Evolutionary conservation across 805 yeast species (phyloP), one percentile per base, ranked within the genome.

Genomic region (Ogataea ramenticola): DNA sequence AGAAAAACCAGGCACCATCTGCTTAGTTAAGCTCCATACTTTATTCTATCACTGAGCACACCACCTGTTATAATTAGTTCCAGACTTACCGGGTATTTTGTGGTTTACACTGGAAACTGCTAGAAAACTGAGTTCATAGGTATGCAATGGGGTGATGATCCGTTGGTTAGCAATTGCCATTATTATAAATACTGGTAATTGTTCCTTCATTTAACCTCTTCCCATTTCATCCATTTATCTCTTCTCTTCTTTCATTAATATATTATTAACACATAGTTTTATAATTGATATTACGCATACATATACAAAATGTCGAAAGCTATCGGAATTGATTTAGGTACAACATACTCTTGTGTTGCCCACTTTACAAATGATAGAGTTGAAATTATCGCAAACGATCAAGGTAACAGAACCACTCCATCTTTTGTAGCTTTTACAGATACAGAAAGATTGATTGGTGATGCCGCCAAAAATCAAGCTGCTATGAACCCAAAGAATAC

Each of bases 321-420:
- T 50, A 70, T 82, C 50, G 88, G 90, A 68, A 82, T 82, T 62
- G 90, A 82, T 71, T 79, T 82, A 68, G 90, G 90, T 72, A 82
- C 90, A 47, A 88, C 96, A 47, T 88, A 88, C 75, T 88, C 96
- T 42, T 89, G 96, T 80, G 96, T 89, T 51, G 96, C 96, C 58
- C 95, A 88, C 64, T 88, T 88, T 75, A 75, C 88, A 59, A 86
- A 86, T 63, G 95, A 91, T 56, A 77, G 86, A 65, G 97, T 90
- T 43, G 97, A 90, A 71, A 90, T 89, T 68, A 86, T 89, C 64
- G 96, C 97, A 61, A 89, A 89, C 67, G 97, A 90, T 69, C 97
- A 89, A 76, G 97, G 97, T 81, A 89, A 89, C 80, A 87, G 97
- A 78, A 89, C 90, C 48, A 90, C 97, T 46, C 96, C 97, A 46